Percentiles rank a stretch among this genome's conserved stretches.
Evolutionary conservation across 2,329 filamentous ascomycete genomes (phyloP).

Genomic region (Fusarium sp.): DNA sequence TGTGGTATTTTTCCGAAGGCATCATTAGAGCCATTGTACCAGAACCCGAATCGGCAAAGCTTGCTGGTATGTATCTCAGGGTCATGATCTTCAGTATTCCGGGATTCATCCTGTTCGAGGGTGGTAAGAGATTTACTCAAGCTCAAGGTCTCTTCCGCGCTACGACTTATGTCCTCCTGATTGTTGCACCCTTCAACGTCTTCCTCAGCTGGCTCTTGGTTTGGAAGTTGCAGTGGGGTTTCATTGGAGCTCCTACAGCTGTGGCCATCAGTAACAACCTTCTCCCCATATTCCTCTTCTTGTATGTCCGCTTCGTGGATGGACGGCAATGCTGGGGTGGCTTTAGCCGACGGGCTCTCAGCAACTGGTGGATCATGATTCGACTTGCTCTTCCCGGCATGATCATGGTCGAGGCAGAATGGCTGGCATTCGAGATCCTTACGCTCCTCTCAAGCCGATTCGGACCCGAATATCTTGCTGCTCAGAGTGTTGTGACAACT

Average conservation of each 20-base stretch:
- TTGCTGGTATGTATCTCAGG: slow-evolving; percentile 78
- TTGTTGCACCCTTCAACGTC: slow-evolving; percentile 80
- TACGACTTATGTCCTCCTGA: slow-evolving; percentile 78
- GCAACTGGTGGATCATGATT: slow-evolving; percentile 85
- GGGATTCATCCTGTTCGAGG: slow-evolving; percentile 80
- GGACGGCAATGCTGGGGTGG: slow-evolving; percentile 87
- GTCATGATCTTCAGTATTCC: slow-evolving; percentile 78
- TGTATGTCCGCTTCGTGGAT: slow-evolving; percentile 79
- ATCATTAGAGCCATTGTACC: slow-evolving; percentile 64
- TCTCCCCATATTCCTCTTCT: slow-evolving; percentile 78
- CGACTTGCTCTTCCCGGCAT: slow-evolving; percentile 87
- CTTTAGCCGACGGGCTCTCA: slow-evolving; percentile 73
- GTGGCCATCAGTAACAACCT: slow-evolving; percentile 82
- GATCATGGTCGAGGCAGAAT: slow-evolving; percentile 94
- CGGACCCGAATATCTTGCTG: slow-evolving; percentile 81
- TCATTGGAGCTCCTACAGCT: slow-evolving; percentile 83
- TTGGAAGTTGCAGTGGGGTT: slow-evolving; percentile 75
- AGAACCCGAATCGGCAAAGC: slow-evolving; percentile 67
- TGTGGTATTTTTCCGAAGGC: slow-evolving; percentile 75
- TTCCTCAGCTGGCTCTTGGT: slow-evolving; percentile 83
- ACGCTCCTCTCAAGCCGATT: slow-evolving; percentile 85
- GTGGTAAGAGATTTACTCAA: slow-evolving; percentile 82
- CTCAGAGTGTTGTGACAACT: slow-evolving; percentile 85
- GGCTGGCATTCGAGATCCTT: slow-evolving; percentile 90
- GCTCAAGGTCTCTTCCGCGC: slow-evolving; percentile 84